Percentiles rank a stretch among this genome's conserved stretches.
Evolutionary conservation across 768 basidiomycete genomes (phyloP).

Genomic region (Mycena albidolilacea): DNA sequence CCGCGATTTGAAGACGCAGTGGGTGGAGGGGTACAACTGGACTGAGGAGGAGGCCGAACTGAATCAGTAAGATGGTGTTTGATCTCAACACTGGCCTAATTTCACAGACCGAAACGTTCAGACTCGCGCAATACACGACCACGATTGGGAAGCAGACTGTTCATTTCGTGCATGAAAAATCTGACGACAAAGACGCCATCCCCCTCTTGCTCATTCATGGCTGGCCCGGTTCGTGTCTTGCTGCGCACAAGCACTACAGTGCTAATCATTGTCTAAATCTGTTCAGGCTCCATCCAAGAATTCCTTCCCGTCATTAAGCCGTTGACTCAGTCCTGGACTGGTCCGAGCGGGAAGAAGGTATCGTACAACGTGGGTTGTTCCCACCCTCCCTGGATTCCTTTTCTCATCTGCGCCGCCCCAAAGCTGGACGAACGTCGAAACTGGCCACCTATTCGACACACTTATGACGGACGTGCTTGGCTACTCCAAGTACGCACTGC

Average conservation of each 20-base stretch:
- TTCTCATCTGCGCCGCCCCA: constrained; percentile 34
- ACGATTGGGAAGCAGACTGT: constrained; percentile 34
- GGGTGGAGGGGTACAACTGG: constrained; percentile 24
- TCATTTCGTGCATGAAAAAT: constrained; percentile 35
- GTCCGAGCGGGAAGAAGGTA: constrained; percentile 9
- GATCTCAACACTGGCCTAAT: background rate
- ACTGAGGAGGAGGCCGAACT: constrained; percentile 18
- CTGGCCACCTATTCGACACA: constrained; percentile 43
- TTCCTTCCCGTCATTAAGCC: constrained; percentile 33
- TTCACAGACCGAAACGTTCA: background rate
- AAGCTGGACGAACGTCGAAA: constrained; percentile 44
- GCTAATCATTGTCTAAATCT: background rate
- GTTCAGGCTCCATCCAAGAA: constrained; percentile 34
- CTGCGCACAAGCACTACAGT: background rate
- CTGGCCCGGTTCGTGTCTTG: constrained; percentile 25
- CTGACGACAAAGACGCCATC: constrained; percentile 21
- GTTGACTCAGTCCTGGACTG: constrained; percentile 13
- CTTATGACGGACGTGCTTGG: constrained; percentile 46
- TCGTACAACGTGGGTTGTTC: constrained; percentile 27
- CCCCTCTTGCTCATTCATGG: constrained; percentile 33
- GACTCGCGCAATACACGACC: constrained; percentile 35
- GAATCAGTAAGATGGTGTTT: constrained; percentile 17
- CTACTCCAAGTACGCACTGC: constrained; percentile 42
- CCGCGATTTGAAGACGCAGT: constrained; percentile 18
- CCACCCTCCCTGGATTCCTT: constrained; percentile 41